Conservation (phyloP, 352 stramenopile genomes). For the Pythium plurisporium region DNA sequence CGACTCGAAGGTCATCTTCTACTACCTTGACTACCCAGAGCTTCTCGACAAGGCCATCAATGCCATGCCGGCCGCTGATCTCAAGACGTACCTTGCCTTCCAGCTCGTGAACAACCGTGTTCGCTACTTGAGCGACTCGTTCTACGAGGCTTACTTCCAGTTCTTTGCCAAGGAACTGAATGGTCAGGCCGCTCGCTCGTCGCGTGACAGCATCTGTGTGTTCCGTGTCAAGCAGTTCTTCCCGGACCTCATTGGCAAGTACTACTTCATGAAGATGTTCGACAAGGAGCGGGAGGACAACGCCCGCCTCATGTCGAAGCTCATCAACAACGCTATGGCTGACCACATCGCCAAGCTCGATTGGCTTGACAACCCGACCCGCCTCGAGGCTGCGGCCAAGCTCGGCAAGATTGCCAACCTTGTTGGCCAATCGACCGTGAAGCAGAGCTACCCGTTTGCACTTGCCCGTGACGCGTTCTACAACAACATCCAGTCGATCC, state of each 20-base stretch:
- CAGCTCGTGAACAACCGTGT: slow-evolving; percentile 39
- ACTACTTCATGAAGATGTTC: slow-evolving; percentile 87
- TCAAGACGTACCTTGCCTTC: slow-evolving; percentile 60
- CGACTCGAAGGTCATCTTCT: slow-evolving; percentile 40
- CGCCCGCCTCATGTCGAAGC: slow-evolving; percentile 78
- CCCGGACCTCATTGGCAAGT: slow-evolving; percentile 63
- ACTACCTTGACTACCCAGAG: slow-evolving; percentile 48
- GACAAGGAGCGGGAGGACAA: slow-evolving; percentile 65
- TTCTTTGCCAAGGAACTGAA: slow-evolving; percentile 82
- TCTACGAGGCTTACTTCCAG: slow-evolving; percentile 83
- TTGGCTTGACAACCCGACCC: slow-evolving; percentile 89
- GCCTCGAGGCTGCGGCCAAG: slow-evolving; percentile 77
- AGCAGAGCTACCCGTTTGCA: slow-evolving; percentile 33
- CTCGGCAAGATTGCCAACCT: slow-evolving; percentile 48
- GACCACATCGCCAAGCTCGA: slow-evolving; percentile 83
- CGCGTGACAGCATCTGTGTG: slow-evolving; percentile 42
- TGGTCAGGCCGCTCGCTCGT: slow-evolving; percentile 53
- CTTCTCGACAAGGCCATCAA: slow-evolving; percentile 36
- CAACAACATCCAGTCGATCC: slow-evolving; percentile 48
- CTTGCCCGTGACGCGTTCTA: slow-evolving; percentile 41
- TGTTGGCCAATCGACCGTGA: slow-evolving; percentile 45
- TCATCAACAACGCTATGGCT: slow-evolving; percentile 77
- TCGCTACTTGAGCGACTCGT: slow-evolving; percentile 44
- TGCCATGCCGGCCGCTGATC: slow-evolving; percentile 30
- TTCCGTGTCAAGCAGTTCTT: slow-evolving; percentile 29